Evolutionary conservation across 306 rosid genomes (phyloP), one percentile per base, ranked within the genome.

Genomic region (Morella rubra): DNA sequence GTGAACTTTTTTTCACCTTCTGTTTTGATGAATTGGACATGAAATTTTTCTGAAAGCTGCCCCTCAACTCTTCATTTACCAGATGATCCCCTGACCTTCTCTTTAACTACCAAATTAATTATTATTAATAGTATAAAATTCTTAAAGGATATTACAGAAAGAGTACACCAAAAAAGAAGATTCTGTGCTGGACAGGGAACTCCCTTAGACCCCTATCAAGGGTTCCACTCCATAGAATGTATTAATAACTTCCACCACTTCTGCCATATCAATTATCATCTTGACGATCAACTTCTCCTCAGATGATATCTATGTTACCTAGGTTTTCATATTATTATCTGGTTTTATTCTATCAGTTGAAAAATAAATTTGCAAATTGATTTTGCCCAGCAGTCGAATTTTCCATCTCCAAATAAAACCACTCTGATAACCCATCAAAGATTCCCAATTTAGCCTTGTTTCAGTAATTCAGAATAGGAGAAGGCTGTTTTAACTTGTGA

Each of bases 1-100:
- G 58, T 77, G 70, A 42, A 67, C 55, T 73, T 74, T 19, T 62
- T 73, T 74, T 19, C 51, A 14, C 27, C 7, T 45, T 76, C 54
- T 54, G n/a, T 69, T 27, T 42, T 74, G 66, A 49, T 7, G 19
- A 16, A 22, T 51, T 74, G 5, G 15, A 7, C 73, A 67, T 73
- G 40, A 46, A 20, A 5, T 62, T 12, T 70, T 32, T 32, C 37
- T 2, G 37, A 32, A 32, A 32, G 37, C 37, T 32, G 37, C 37
- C 37, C 37, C 37, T 32, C 0, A 2, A 32, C 37, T 32, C 37
- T 32, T 32, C 3, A 32, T 32, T 32, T 32, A 2, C 37, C 37
- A 32, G 2, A 32, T 32, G 2, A 32, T 32, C 37, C 3, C 32
- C 32, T 27, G 32, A 32, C 37, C 0, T 32, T 32, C 3, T 32